phyloP scores from a whole-genome alignment of 179 eudicot genomes.

The Spinacia oleracea region DNA sequence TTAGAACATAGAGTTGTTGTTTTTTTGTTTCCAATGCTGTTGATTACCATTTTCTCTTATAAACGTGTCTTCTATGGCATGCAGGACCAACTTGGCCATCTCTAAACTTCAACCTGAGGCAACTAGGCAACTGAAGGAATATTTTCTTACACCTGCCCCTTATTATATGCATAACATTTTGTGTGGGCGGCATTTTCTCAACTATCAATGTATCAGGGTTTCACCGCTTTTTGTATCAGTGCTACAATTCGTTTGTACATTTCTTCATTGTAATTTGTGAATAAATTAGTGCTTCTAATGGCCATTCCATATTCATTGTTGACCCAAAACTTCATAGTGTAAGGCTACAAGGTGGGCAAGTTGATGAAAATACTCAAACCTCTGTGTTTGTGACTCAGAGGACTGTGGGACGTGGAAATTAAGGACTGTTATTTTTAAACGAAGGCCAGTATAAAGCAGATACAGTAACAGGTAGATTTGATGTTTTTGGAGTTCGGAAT shows the following conservation, averaged over 20 bases:
- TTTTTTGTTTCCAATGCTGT: constrained; percentile 10
- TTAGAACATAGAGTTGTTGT: background rate
- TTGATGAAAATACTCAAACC: no score
- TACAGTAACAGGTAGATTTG: no score
- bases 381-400: no score
- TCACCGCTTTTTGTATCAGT: background rate
- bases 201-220: background rate
- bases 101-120: constrained; percentile 12
- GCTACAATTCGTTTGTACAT: background rate
- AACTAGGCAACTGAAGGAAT: background rate
- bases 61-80: background rate
- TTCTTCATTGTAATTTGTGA: background rate
- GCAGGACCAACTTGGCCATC: constrained; percentile 41
- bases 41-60: background rate
- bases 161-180: background rate
- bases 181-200: no score
- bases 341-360: no score
- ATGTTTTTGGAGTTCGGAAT: no score
- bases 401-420: no score
- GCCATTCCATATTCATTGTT: no score
- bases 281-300: background rate
- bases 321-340: no score
- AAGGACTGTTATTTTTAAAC: no score
- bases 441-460: no score
- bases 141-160: background rate